Evolutionary conservation across 176 grass and related monocot genomes (phyloP).

Genomic region (Carex littledalei): DNA sequence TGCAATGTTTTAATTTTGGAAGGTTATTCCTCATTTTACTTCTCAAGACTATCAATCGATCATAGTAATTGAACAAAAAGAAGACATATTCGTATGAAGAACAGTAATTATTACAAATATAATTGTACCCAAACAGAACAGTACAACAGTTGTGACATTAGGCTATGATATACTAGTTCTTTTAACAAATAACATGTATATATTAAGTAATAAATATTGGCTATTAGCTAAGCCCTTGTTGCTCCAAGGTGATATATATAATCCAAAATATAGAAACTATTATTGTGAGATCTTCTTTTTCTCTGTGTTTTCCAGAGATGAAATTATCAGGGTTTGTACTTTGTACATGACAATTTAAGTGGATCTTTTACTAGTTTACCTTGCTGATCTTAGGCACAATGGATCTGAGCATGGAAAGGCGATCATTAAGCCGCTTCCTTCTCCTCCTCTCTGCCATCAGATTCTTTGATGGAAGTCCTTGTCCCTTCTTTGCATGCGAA

Average conservation of each 20-base stretch:
- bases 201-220: neutral
- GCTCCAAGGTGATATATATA: neutral
- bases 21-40: neutral
- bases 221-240: neutral
- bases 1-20: neutral
- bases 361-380: constrained; percentile 16
- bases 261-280: neutral
- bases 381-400: constrained; percentile 84
- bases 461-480: constrained; percentile 57
- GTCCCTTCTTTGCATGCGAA: constrained; percentile 15
- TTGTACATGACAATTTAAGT: neutral
- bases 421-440: constrained; percentile 76
- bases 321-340: neutral
- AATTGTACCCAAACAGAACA: neutral
- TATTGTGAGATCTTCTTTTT: neutral
- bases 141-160: neutral
- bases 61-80: neutral
- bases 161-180: neutral
- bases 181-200: neutral
- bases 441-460: constrained; percentile 74
- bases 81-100: neutral
- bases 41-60: neutral
- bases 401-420: constrained; percentile 88
- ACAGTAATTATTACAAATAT: neutral
- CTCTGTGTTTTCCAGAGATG: neutral